These are phyloP conservation scores for Naganishia friedmannii DNA, from an alignment of 768 basidiomycete genomes.

Conservation along the genomic window DNA sequence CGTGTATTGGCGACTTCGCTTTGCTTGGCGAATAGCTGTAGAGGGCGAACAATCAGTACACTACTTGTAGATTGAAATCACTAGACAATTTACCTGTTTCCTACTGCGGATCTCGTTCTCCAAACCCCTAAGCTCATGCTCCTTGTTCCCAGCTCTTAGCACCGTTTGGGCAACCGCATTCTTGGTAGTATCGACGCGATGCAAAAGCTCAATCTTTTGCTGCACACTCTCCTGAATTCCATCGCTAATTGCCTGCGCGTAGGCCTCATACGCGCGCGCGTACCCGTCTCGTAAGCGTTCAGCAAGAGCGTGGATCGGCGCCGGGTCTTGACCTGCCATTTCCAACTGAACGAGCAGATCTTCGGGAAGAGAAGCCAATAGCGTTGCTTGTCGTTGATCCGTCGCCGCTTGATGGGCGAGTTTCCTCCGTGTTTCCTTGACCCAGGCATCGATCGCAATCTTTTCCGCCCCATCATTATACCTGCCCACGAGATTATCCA, in stretches of 20 bases:
- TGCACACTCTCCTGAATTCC: conserved; percentile 14
- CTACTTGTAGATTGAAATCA: background rate
- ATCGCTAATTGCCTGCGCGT: conserved; percentile 15
- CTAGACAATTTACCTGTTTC: conserved; percentile 40
- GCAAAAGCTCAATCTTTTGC: conserved; percentile 17
- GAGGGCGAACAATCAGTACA: background rate
- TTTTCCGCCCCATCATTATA: conserved; percentile 70
- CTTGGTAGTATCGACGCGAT: conserved; percentile 20
- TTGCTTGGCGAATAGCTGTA: conserved; percentile 39
- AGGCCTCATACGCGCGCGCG: conserved; percentile 10
- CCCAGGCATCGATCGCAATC: conserved; percentile 41
- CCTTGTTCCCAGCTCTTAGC: conserved; percentile 21
- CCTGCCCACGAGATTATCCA: conserved; percentile 75
- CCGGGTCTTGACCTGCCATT: conserved; percentile 18
- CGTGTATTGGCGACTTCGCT: conserved; percentile 42
- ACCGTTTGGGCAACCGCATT: conserved; percentile 19
- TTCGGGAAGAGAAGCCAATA: background rate
- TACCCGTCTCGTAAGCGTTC: background rate
- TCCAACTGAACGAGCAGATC: conserved; percentile 17
- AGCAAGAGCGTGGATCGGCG: conserved; percentile 15
- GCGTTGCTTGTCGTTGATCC: background rate
- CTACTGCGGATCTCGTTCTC: conserved; percentile 36
- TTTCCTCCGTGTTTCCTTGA: conserved; percentile 50
- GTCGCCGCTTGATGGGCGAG: background rate
- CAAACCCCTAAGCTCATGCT: conserved; percentile 21